Base-by-base conservation (phyloP, 257 asterid genomes). In the Nicotiana paniculata region DNA sequence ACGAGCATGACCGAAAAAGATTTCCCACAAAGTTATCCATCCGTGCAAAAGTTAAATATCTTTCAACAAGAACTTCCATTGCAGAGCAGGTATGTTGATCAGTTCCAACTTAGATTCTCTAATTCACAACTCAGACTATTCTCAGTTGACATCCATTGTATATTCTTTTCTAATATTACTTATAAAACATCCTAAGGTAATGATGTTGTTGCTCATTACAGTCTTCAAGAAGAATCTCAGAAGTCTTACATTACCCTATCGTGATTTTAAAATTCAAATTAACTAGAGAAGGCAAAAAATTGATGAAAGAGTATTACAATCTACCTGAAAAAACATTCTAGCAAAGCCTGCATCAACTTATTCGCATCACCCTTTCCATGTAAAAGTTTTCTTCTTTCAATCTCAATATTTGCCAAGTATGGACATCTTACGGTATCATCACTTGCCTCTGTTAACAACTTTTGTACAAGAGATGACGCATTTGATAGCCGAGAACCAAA, bases 371-470 rank as follows among this genome's bases (percentile, higher is more conserved):
- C 97, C 85, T 88, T 91, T 55, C 94, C 95, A 84, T 85, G 80
- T 79, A 91, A 86, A 90, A 94, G 86, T 88, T 93, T 94, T 78
- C 82, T 90, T 85, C 93, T 92, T 84, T 90, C 97, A 83, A 96
- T 92, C 91, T 96, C 98, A 86, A 96, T 93, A 69, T 77, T 87
- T 51, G 93, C 99, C 92, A 94, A 84, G 89, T 87, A 82, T 13
- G 97, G 98, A 83, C 97, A 87, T 89, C 98, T 92, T 83, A 90
- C 81, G 82, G 95, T 84, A 83, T 77, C 87, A 82, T 85, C 84
- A 82, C 82, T 84, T 58, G 86, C 83, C 66, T 86, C 92, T 33
- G 8, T 83, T 85, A 89, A 85, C 82, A 96, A 83, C 86, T 91
- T 92, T 55, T 77, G 86, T 77, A 91, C 87, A 83, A 93, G 90